Evolutionary conservation across 106 monocot genomes (phyloP).

Genomic region (Posidonia australis): DNA sequence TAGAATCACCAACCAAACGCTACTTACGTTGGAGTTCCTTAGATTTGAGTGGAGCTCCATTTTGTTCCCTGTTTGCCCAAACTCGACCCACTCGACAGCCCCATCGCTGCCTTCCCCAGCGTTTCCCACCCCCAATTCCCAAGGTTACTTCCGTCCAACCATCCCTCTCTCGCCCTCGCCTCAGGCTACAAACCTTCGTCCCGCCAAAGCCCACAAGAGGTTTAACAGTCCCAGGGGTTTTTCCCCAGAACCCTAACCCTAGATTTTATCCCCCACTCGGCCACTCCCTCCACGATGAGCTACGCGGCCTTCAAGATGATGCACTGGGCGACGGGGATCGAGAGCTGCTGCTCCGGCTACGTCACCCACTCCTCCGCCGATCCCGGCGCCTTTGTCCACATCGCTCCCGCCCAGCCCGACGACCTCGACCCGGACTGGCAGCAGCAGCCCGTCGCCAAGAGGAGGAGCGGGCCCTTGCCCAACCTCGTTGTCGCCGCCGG

Average conservation of each 20-base stretch:
- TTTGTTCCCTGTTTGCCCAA: too few relatives aligned
- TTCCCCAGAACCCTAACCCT: conserved; percentile 2
- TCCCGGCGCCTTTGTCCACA: conserved; percentile 11
- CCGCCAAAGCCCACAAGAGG: neutral
- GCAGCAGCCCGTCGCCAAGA: neutral
- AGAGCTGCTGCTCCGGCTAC: conserved; percentile 85
- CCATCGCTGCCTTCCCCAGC: too few relatives aligned
- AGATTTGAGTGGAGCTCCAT: too few relatives aligned
- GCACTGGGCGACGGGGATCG: conserved; percentile 87
- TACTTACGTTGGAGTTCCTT: too few relatives aligned
- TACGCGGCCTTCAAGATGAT: conserved; percentile 96
- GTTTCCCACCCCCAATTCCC: neutral
- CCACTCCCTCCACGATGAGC: conserved; percentile 39
- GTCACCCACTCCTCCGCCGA: conserved; percentile 60
- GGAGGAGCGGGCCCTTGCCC: conserved; percentile 39
- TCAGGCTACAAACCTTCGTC: neutral
- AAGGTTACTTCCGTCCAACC: neutral
- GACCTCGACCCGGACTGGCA: conserved; percentile 16
- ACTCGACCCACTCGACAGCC: too few relatives aligned
- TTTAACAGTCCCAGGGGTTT: too few relatives aligned
- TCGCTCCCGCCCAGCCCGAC: conserved; percentile 27
- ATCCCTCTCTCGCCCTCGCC: neutral
- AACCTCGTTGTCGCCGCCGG: conserved; percentile 63
- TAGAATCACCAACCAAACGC: too few relatives aligned
- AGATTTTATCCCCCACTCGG: neutral